Evolutionary conservation across 2,329 filamentous ascomycete genomes (phyloP).

Genomic region (Sporothrix protearum): DNA sequence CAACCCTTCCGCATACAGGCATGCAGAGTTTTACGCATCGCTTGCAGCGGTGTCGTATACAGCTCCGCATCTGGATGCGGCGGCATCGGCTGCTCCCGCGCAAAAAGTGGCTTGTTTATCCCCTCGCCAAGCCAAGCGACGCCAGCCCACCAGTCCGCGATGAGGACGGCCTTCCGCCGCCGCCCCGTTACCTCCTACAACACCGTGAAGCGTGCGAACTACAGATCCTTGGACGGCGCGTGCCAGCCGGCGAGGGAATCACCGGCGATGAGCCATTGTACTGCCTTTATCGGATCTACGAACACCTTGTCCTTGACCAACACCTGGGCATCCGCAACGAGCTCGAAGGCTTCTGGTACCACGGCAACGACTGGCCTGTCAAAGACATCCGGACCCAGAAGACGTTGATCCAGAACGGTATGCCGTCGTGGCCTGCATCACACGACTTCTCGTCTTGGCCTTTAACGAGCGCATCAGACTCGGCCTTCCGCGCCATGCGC

Average conservation of each 20-base stretch:
- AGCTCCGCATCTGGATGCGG: background rate
- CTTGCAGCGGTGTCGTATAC: too few relatives aligned
- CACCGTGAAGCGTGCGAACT: background rate
- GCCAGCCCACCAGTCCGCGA: background rate
- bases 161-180: background rate
- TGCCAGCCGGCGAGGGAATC: background rate
- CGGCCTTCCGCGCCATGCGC: constrained; percentile 16
- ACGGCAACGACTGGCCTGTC: constrained; percentile 11
- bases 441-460: constrained; percentile 8
- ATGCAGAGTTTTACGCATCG: too few relatives aligned
- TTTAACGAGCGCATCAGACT: constrained; percentile 19
- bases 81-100: background rate
- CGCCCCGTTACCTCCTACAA: background rate
- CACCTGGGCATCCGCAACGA: constrained; percentile 18
- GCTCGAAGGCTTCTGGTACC: constrained; percentile 21
- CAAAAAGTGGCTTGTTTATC: background rate
- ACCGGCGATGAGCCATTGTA: background rate
- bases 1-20: too few relatives aligned
- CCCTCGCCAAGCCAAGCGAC: background rate
- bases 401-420: constrained; percentile 11
- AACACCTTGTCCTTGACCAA: constrained; percentile 20
- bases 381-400: constrained; percentile 12
- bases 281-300: constrained; percentile 32
- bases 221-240: background rate
- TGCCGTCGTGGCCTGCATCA: constrained; percentile 3